A percentile compares a stretch with the other conserved stretches of the same genome.
phyloP scores from a whole-genome alignment of 495 filamentous ascomycete genomes.

The Darksidea phi region DNA sequence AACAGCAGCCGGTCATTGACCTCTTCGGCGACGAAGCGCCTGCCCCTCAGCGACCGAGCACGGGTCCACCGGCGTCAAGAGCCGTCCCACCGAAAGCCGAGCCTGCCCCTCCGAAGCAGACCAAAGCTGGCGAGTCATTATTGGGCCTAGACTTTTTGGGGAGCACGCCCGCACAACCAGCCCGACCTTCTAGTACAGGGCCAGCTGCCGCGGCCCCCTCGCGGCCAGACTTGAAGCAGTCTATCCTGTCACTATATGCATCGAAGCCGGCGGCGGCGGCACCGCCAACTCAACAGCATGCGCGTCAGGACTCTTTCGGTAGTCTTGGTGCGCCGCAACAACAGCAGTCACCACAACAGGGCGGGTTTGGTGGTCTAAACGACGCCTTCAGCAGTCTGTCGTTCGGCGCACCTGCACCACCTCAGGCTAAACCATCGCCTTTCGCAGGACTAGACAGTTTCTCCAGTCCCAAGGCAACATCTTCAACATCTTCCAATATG shows the following conservation, averaged over 20 bases:
- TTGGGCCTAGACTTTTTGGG: conserved; percentile 93
- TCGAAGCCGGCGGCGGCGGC: conserved; percentile 59
- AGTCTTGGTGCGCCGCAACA: conserved; percentile 56
- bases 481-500: conserved; percentile 53
- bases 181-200: conserved; percentile 66
- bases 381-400: conserved; percentile 86
- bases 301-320: conserved; percentile 61
- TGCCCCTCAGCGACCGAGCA: conserved; percentile 64
- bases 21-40: conserved; percentile 62
- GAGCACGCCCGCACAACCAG: conserved; percentile 59
- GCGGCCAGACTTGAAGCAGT: conserved; percentile 92
- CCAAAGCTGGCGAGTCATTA: conserved; percentile 78
- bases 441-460: conserved; percentile 72
- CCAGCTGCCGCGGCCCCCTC: conserved; percentile 61
- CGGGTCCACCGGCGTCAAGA: conserved; percentile 56
- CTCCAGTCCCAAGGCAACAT: conserved; percentile 49
- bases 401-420: conserved; percentile 61
- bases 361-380: conserved; percentile 70
- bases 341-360: conserved; percentile 36
- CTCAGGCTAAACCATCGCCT: conserved; percentile 61
- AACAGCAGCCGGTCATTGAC: conserved; percentile 51
- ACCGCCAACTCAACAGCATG: conserved; percentile 62
- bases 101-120: conserved; percentile 61
- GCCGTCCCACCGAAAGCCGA: conserved; percentile 64
- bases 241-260: conserved; percentile 92